These are phyloP conservation scores for Thozetella sp. DNA, from an alignment of 495 filamentous ascomycete species.

Conservation along the genomic window DNA sequence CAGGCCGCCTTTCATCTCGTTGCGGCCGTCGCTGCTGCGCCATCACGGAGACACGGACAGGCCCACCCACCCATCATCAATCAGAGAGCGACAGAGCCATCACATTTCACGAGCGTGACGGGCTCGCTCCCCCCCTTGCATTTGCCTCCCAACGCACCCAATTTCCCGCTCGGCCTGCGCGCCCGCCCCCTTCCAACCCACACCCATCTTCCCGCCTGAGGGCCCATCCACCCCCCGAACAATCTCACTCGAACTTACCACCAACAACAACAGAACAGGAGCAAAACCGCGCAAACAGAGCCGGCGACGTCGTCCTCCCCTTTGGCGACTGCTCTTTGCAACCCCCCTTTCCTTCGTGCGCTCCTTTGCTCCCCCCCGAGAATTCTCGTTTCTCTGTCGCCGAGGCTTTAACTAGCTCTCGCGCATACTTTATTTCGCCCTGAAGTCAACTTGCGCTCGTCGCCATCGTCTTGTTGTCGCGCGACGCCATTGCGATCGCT, in stretches of 20 bases:
- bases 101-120: background rate
- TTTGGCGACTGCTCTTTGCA: conserved; percentile 4
- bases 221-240: conserved; percentile 23
- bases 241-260: conserved; percentile 20
- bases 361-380: conserved; percentile 22
- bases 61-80: background rate
- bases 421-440: conserved; percentile 21
- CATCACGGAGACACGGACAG: background rate
- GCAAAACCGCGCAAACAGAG: conserved; percentile 22
- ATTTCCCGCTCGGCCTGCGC: conserved; percentile 20
- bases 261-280: conserved; percentile 19
- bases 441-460: no score
- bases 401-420: conserved; percentile 40
- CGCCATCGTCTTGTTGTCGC: conserved; percentile 5
- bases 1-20: background rate
- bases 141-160: conserved; percentile 22
- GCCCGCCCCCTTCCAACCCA: conserved; percentile 25
- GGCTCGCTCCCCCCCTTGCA: background rate
- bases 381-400: conserved; percentile 10
- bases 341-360: conserved; percentile 23
- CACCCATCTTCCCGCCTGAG: conserved; percentile 23
- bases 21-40: background rate
- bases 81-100: background rate
- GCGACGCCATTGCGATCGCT: conserved; percentile 11
- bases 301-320: conserved; percentile 11